A percentile compares a stretch with the other conserved stretches of the same genome.
phyloP scores from a whole-genome alignment of 2,329 filamentous ascomycete species.

The Sporothrix schenckii region DNA sequence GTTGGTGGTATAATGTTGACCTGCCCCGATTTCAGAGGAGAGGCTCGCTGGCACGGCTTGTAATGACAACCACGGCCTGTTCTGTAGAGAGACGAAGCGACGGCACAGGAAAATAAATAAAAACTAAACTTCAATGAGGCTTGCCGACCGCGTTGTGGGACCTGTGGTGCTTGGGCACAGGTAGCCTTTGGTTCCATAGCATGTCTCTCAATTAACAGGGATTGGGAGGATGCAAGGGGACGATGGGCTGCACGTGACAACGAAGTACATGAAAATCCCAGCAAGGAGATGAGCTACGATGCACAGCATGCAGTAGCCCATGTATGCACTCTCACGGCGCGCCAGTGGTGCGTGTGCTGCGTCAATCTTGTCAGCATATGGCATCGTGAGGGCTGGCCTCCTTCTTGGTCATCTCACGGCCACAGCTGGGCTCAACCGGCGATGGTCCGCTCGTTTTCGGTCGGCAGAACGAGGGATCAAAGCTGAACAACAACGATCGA shows the following conservation, averaged over 20 bases:
- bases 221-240: conserved; percentile 3
- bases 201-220: conserved; percentile 16
- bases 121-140: conserved; percentile 1
- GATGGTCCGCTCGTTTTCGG: background rate
- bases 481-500: conserved; percentile 1
- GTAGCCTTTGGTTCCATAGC: conserved; percentile 1
- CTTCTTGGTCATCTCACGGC: background rate
- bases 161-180: conserved; percentile 8
- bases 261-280: background rate
- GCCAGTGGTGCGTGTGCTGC: background rate
- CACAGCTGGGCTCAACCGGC: background rate
- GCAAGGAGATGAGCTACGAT: conserved; percentile 10
- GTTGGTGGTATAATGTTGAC: background rate
- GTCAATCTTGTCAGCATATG: background rate
- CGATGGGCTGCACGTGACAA: conserved; percentile 1
- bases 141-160: conserved; percentile 16
- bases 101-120: background rate
- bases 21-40: background rate
- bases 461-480: background rate
- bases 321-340: conserved; percentile 20
- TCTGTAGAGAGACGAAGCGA: background rate
- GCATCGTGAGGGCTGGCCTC: background rate
- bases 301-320: conserved; percentile 22
- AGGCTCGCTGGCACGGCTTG: background rate
- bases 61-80: background rate